phyloP scores from a whole-genome alignment of 352 stramenopile genomes.

The Phytophthora citricola region DNA sequence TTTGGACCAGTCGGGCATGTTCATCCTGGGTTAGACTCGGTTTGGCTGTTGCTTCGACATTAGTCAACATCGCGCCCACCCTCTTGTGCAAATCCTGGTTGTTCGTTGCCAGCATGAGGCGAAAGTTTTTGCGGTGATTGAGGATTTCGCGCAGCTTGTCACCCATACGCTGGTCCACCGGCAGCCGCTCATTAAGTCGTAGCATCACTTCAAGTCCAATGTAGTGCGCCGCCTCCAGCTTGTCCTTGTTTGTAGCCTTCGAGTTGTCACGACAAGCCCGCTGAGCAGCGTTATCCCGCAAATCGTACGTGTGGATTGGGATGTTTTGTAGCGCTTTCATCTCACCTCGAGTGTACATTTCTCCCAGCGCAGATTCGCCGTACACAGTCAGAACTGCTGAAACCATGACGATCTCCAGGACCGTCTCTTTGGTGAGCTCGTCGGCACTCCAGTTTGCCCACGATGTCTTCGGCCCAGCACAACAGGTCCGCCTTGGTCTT shows the following conservation, averaged over 20 bases:
- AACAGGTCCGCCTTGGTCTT: slow-evolving; percentile 44
- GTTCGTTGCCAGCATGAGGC: slow-evolving; percentile 42
- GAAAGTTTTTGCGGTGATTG: slow-evolving; percentile 49
- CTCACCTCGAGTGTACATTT: slow-evolving; percentile 42
- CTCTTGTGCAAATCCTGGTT: slow-evolving; percentile 57
- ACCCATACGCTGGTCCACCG: slow-evolving; percentile 42
- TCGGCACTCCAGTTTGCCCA: slow-evolving; percentile 33
- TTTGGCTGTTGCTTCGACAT: neutral
- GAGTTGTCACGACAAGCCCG: slow-evolving; percentile 49
- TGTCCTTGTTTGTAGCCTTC: slow-evolving; percentile 41
- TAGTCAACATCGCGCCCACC: slow-evolving; percentile 48
- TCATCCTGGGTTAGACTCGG: slow-evolving; percentile 6
- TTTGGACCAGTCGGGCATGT: slow-evolving; percentile 48
- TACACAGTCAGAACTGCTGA: slow-evolving; percentile 45
- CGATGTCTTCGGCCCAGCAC: slow-evolving; percentile 34
- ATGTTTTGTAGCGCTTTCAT: slow-evolving; percentile 44
- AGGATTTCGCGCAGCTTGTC: slow-evolving; percentile 51
- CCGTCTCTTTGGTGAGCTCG: slow-evolving; percentile 42
- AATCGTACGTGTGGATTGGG: slow-evolving; percentile 43
- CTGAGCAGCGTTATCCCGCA: slow-evolving; percentile 44
- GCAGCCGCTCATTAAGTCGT: slow-evolving; percentile 46
- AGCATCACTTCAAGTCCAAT: slow-evolving; percentile 57
- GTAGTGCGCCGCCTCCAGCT: slow-evolving; percentile 51
- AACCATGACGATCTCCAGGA: slow-evolving; percentile 53
- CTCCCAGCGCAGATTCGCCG: slow-evolving; percentile 23